Evolutionary conservation across 2,329 filamentous ascomycete genomes (phyloP).

Genomic region (Chaetomiaceae sp.): DNA sequence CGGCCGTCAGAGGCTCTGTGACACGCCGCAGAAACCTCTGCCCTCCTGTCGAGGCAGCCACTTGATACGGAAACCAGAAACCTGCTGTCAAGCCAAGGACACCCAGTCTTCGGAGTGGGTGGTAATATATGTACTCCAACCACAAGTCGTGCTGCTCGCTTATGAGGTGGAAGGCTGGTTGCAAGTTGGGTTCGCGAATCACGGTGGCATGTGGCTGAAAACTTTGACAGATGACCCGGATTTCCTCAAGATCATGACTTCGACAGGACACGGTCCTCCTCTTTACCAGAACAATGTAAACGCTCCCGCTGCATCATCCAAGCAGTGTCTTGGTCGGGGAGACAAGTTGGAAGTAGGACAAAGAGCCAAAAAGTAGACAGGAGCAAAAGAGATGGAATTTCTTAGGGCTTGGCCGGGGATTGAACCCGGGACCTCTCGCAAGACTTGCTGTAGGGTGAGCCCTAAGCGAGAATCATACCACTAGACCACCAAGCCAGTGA

Average conservation of each 20-base stretch:
- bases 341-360: neutral
- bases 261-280: too few relatives aligned
- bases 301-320: too few relatives aligned
- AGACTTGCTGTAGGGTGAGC: conserved; percentile 30
- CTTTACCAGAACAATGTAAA: too few relatives aligned
- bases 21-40: too few relatives aligned
- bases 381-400: neutral
- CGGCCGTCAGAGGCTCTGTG: too few relatives aligned
- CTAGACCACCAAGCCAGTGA: conserved; percentile 44
- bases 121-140: conserved; percentile 21
- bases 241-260: neutral
- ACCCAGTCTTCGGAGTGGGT: conserved; percentile 3
- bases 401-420: conserved; percentile 33
- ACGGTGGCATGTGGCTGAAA: too few relatives aligned
- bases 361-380: neutral
- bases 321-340: too few relatives aligned
- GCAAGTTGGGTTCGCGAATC: neutral
- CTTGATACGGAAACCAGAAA: too few relatives aligned
- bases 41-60: too few relatives aligned
- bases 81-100: too few relatives aligned
- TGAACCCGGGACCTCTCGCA: conserved; percentile 42
- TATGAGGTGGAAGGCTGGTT: neutral
- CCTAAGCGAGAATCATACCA: conserved; percentile 65
- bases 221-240: neutral
- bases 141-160: conserved; percentile 15